phyloP scores from a whole-genome alignment of 2,329 filamentous ascomycete genomes.

The Neopestalotiopsis rosae region DNA sequence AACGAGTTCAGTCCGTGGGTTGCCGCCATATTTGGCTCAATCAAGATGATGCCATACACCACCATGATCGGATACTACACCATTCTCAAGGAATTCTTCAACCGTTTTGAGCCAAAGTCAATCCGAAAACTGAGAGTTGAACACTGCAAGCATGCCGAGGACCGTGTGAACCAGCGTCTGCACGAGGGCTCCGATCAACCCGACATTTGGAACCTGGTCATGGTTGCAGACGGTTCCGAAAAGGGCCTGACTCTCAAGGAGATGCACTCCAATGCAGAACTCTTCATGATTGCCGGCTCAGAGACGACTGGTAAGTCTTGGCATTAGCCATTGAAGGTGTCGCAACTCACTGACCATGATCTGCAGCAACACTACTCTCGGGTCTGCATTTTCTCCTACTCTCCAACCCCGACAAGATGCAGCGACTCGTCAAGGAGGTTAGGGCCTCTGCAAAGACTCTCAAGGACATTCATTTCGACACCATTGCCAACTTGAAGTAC shows the following conservation, averaged over 20 bases:
- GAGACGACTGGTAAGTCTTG: conserved; percentile 21
- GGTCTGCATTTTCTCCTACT: conserved; percentile 32
- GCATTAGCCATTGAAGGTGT: neutral
- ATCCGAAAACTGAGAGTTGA: conserved; percentile 22
- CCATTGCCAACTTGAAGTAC: conserved; percentile 27
- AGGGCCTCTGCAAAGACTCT: conserved; percentile 26
- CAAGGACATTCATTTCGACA: conserved; percentile 35
- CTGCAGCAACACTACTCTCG: conserved; percentile 40
- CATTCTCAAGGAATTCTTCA: conserved; percentile 22
- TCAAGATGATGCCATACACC: conserved; percentile 27
- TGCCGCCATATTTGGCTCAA: conserved; percentile 25
- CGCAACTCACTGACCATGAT: neutral
- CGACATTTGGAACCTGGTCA: conserved; percentile 29
- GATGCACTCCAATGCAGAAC: conserved; percentile 24
- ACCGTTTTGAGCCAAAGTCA: conserved; percentile 27
- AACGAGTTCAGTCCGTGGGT: conserved; percentile 30
- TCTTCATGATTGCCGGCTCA: conserved; percentile 22
- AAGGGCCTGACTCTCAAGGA: conserved; percentile 20
- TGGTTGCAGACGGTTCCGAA: conserved; percentile 23
- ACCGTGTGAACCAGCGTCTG: conserved; percentile 33
- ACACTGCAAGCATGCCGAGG: conserved; percentile 25
- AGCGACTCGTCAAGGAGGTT: conserved; percentile 31
- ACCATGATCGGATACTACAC: conserved; percentile 27
- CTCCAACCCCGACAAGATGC: conserved; percentile 28
- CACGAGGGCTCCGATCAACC: conserved; percentile 26